A percentile compares a stretch with the other conserved stretches of the same genome.
phyloP scores from a whole-genome alignment of 176 grass and related monocot species.

The Eleusine indica region DNA sequence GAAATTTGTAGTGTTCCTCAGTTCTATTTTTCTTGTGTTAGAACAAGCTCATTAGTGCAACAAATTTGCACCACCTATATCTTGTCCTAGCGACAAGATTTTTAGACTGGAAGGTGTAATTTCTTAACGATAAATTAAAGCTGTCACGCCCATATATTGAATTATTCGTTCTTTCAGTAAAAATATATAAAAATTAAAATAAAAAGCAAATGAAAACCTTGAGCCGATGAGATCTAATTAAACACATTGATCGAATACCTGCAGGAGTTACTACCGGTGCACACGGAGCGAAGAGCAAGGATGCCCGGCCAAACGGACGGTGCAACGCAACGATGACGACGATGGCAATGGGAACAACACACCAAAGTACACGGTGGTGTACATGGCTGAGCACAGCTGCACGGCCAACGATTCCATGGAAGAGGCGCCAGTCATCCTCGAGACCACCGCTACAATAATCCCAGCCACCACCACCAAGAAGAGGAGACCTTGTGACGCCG shows the following conservation, averaged over 20 bases:
- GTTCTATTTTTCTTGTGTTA: too few relatives aligned
- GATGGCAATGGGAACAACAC: background rate
- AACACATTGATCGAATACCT: background rate
- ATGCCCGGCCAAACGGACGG: constrained; percentile 50
- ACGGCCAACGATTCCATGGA: background rate
- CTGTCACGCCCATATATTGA: too few relatives aligned
- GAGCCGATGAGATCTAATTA: background rate
- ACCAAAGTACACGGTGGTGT: constrained; percentile 28
- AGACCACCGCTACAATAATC: constrained; percentile 1
- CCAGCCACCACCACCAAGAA: background rate
- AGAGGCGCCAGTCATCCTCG: constrained; percentile 40
- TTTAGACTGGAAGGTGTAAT: too few relatives aligned
- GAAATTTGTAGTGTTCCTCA: too few relatives aligned
- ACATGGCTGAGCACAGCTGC: constrained; percentile 38
- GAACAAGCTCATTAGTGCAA: too few relatives aligned
- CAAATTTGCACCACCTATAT: too few relatives aligned
- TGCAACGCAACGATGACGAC: constrained; percentile 45
- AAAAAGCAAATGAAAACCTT: background rate
- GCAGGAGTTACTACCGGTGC: constrained; percentile 70
- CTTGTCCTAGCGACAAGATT: too few relatives aligned
- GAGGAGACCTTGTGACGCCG: too few relatives aligned
- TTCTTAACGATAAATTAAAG: too few relatives aligned
- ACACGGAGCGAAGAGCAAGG: constrained; percentile 42
- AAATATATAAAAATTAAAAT: background rate
- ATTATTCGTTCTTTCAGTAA: too few relatives aligned